phyloP scores from a whole-genome alignment of 2,329 filamentous ascomycete genomes.

The Helotiales sp. region DNA sequence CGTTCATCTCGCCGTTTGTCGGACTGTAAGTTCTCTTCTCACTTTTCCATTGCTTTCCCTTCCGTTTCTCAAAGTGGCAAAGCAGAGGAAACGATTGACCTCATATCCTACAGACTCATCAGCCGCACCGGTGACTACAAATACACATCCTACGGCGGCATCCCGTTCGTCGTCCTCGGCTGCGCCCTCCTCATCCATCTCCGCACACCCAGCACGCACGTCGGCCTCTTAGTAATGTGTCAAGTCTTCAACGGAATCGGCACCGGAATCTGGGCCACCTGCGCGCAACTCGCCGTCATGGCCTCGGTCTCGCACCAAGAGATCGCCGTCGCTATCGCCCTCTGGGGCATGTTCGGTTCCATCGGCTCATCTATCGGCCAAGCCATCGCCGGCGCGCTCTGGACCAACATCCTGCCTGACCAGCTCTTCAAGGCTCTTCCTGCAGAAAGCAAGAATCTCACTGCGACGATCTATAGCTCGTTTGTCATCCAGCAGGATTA shows the following conservation, averaged over 20 bases:
- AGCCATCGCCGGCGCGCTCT: slow-evolving; percentile 67
- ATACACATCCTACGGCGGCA: slow-evolving; percentile 54
- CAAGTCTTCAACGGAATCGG: slow-evolving; percentile 64
- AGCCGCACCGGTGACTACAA: slow-evolving; percentile 58
- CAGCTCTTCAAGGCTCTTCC: slow-evolving; percentile 49
- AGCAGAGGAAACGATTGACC: not conserved
- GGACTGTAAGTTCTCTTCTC: slow-evolving; percentile 43
- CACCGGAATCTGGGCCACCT: slow-evolving; percentile 61
- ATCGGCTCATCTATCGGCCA: slow-evolving; percentile 64
- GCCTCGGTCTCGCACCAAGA: slow-evolving; percentile 63
- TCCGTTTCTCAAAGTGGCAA: not conserved
- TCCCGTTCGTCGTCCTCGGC: slow-evolving; percentile 60
- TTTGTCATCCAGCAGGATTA: slow-evolving; percentile 60
- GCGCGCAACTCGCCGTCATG: slow-evolving; percentile 63
- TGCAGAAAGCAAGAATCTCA: slow-evolving; percentile 32
- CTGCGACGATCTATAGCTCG: slow-evolving; percentile 54
- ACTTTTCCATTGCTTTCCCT: not conserved
- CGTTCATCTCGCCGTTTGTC: slow-evolving; percentile 54
- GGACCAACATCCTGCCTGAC: slow-evolving; percentile 59
- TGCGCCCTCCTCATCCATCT: slow-evolving; percentile 62
- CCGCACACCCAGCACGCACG: slow-evolving; percentile 55
- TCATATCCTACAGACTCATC: slow-evolving; percentile 43
- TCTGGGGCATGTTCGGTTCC: slow-evolving; percentile 63
- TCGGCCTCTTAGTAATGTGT: slow-evolving; percentile 60
- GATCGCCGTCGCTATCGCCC: slow-evolving; percentile 65